phyloP scores from a whole-genome alignment of 768 basidiomycete species.

The Suillus clintonianus region DNA sequence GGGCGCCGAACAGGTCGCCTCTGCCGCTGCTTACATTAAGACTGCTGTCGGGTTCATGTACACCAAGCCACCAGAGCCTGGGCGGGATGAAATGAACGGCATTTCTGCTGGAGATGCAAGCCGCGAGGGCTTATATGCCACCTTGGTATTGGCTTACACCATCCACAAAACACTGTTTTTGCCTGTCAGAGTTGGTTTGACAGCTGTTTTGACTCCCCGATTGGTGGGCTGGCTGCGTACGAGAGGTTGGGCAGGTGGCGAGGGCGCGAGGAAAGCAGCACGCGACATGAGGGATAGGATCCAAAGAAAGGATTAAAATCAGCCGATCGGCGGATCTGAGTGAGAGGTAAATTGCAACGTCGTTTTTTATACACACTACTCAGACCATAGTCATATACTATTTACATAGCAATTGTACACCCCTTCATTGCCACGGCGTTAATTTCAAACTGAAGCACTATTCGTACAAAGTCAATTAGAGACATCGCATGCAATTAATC shows the following conservation, averaged over 20 bases:
- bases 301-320: constrained; percentile 8
- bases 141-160: constrained; percentile 90
- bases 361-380: constrained; percentile 1
- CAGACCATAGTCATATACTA: neutral
- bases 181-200: constrained; percentile 86
- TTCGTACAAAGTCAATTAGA: neutral
- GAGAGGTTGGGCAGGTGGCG: constrained; percentile 79
- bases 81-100: constrained; percentile 61
- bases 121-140: constrained; percentile 84
- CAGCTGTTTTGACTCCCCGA: constrained; percentile 81
- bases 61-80: constrained; percentile 63
- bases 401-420: neutral
- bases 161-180: constrained; percentile 95
- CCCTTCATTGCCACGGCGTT: neutral
- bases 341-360: neutral
- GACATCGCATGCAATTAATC: neutral
- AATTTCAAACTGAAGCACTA: neutral
- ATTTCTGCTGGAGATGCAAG: constrained; percentile 38
- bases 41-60: constrained; percentile 45
- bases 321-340: neutral
- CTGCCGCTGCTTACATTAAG: constrained; percentile 60
- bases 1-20: constrained; percentile 88
- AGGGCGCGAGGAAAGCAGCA: constrained; percentile 69
- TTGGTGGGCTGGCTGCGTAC: constrained; percentile 83
- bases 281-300: constrained; percentile 40